Conservation (phyloP, 2,329 filamentous ascomycete genomes). For the Gremmenia infestans region DNA sequence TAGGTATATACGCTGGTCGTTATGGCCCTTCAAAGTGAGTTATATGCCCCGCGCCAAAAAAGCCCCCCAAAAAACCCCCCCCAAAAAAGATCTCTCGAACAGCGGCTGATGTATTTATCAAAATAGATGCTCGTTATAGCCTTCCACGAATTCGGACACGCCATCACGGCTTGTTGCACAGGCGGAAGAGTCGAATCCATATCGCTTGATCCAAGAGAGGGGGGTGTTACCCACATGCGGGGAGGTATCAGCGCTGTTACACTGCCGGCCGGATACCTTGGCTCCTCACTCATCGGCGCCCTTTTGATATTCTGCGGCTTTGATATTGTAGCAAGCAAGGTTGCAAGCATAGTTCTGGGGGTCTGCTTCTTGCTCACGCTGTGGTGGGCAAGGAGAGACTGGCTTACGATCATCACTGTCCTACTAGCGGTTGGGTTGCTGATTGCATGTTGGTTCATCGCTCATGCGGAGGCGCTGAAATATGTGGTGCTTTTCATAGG, state of each 20-base stretch:
- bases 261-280: slow-evolving; percentile 72
- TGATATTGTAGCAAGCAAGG: slow-evolving; percentile 73
- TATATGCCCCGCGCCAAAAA: background rate
- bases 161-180: slow-evolving; percentile 65
- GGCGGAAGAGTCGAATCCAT: slow-evolving; percentile 72
- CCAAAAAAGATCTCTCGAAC: background rate
- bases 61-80: too few species aligned
- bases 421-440: slow-evolving; percentile 65
- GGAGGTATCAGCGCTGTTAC: slow-evolving; percentile 68
- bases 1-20: slow-evolving; percentile 60
- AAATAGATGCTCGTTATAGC: slow-evolving; percentile 75
- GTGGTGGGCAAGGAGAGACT: slow-evolving; percentile 77
- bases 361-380: slow-evolving; percentile 73
- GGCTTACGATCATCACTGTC: slow-evolving; percentile 69
- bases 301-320: slow-evolving; percentile 76
- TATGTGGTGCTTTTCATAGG: slow-evolving; percentile 78
- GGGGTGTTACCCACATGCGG: slow-evolving; percentile 72
- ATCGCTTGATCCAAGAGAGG: slow-evolving; percentile 68
- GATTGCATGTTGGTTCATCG: slow-evolving; percentile 75
- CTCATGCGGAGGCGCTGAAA: slow-evolving; percentile 66
- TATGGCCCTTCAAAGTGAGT: slow-evolving; percentile 76
- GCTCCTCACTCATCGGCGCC: slow-evolving; percentile 71
- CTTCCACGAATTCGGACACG: slow-evolving; percentile 77
- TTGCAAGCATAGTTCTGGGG: slow-evolving; percentile 69
- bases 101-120: slow-evolving; percentile 1